Percentiles rank a stretch among this genome's conserved stretches.
Conservation (phyloP, 1,284 basidiomycete genomes). For the Cryptococcus sp. region DNA sequence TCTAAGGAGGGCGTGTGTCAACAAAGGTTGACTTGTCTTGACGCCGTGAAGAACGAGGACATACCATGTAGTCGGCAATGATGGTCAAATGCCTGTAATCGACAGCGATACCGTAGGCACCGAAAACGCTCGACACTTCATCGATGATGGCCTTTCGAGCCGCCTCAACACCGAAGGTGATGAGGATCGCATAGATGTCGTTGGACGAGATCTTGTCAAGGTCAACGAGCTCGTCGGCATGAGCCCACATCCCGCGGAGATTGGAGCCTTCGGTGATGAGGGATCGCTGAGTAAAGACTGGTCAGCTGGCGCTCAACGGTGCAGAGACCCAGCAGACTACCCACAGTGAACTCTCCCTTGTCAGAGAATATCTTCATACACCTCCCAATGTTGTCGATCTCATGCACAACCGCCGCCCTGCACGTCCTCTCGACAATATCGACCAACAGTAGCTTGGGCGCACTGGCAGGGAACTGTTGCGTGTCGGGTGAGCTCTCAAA, state of each 20-base stretch:
- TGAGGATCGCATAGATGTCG: conserved; percentile 88
- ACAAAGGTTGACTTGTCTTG: background rate
- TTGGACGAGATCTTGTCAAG: conserved; percentile 86
- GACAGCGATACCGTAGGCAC: conserved; percentile 96
- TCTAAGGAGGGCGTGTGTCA: conserved; percentile 56
- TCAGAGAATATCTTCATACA: conserved; percentile 51
- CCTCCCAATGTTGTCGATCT: conserved; percentile 79
- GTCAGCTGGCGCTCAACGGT: conserved; percentile 4
- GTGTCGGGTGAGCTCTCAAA: background rate
- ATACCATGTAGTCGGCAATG: conserved; percentile 98
- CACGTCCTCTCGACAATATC: conserved; percentile 86
- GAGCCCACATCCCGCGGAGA: conserved; percentile 85
- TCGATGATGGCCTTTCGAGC: conserved; percentile 81
- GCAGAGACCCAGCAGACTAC: conserved; percentile 4
- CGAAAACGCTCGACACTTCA: conserved; percentile 90
- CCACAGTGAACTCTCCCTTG: conserved; percentile 48
- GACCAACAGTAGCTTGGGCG: conserved; percentile 87
- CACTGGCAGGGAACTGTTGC: conserved; percentile 52
- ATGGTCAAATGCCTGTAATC: conserved; percentile 91
- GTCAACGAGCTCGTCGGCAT: conserved; percentile 74
- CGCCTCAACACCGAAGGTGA: conserved; percentile 96
- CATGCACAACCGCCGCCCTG: conserved; percentile 75
- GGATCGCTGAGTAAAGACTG: conserved; percentile 34
- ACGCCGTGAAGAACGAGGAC: conserved; percentile 33
- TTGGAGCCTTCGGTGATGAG: conserved; percentile 75